Evolutionary conservation across 2,329 filamentous ascomycete genomes (phyloP).

Genomic region (Scopulariopsis brevicaulis): DNA sequence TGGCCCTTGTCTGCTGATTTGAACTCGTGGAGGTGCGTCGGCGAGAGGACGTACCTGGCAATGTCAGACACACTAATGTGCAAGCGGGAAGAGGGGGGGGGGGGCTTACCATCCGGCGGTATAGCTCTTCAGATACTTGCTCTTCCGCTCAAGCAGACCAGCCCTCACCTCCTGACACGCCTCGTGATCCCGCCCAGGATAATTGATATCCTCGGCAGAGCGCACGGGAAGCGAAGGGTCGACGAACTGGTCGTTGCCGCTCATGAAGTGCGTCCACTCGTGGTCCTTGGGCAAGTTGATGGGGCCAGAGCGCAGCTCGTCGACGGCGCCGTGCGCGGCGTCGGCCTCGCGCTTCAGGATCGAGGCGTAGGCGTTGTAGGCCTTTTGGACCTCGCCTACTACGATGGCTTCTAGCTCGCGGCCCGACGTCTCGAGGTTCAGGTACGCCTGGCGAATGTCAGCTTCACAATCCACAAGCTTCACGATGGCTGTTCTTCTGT

Average conservation of each 20-base stretch:
- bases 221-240: constrained; percentile 73
- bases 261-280: constrained; percentile 80
- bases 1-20: constrained; percentile 93
- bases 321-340: constrained; percentile 63
- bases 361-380: constrained; percentile 85
- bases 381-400: constrained; percentile 94
- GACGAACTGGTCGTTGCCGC: constrained; percentile 73
- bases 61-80: neutral
- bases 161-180: constrained; percentile 75
- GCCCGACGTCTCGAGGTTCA: constrained; percentile 89
- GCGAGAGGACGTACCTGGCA: constrained; percentile 81
- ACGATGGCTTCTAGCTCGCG: constrained; percentile 94
- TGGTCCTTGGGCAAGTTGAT: constrained; percentile 89
- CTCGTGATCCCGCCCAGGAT: constrained; percentile 80
- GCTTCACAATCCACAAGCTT: neutral
- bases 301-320: constrained; percentile 72
- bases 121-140: constrained; percentile 97
- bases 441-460: constrained; percentile 55
- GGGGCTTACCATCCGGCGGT: constrained; percentile 74
- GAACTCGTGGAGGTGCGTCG: constrained; percentile 96
- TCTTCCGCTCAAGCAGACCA: constrained; percentile 91
- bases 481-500: neutral
- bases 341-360: constrained; percentile 89
- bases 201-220: constrained; percentile 71
- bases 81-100: neutral